Base-by-base conservation (phyloP, 2,329 filamentous ascomycete species). In the Didymella pinodella region DNA sequence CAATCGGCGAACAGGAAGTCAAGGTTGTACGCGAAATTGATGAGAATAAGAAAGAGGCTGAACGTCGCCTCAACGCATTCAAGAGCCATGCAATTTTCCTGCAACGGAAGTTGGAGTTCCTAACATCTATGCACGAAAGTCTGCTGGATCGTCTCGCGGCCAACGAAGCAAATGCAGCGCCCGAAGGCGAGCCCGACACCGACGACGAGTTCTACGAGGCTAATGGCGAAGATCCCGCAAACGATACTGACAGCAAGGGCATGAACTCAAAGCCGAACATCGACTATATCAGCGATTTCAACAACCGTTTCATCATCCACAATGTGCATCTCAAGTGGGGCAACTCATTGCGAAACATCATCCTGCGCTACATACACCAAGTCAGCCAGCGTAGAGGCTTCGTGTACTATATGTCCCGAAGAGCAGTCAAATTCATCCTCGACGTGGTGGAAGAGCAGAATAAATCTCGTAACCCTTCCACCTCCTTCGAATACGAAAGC, bases 261-360 rank as follows among this genome's bases (percentile, higher is more conserved):
- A 81, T 90, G 52, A 88, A 92, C 63, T 85, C 89, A 1, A 87
- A 88, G 2, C 86, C 89, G 0, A 86, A 89, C 3, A 86, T 90
- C 16, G 93, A 97, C 65, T 94, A 94, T 66, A 89, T 91, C 48
- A 97, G 91, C 76, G 93, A 98, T 74, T 99, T 97, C 82, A 95
- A 96, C 75, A 99, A 99, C 73, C 90, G 95, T 2, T 99, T 99
- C 80, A 94, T 98, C 68, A 90, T 99, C 51, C 95, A 99, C 81
- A 99, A 99, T 70, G 86, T 96, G 74, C 95, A 99, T 72, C 82
- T 99, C 57, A 99, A 99, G 77, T 99, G 95, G 95, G 98, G 97
- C 80, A 99, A 99, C 69, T 87, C 93, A 11, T 80, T 99, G 36
- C 88, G 95, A 59, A 98, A 99, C 73, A 97, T 97, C 70, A 95